Percentiles rank a stretch among this genome's conserved stretches.
These are phyloP conservation scores for Pleurotus citrinopileatus DNA, from an alignment of 768 basidiomycete genomes.

Conservation along the genomic window DNA sequence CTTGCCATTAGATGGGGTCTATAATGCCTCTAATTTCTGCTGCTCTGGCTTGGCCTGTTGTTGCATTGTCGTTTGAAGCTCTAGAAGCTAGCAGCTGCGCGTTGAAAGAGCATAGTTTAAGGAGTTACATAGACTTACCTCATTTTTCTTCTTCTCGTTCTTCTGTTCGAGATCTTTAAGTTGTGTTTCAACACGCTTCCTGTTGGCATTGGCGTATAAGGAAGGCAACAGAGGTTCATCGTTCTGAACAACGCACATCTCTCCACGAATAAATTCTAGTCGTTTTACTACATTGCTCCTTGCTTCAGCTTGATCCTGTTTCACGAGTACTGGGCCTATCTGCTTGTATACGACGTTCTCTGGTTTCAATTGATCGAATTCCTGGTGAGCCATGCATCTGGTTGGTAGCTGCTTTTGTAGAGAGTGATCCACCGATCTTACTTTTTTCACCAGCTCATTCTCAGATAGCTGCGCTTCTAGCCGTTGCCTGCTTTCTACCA, in stretches of 20 bases:
- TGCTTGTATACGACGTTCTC: conserved; percentile 87
- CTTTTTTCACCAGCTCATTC: conserved; percentile 92
- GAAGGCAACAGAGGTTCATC: background rate
- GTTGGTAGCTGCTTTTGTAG: no score
- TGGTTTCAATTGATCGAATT: conserved; percentile 71
- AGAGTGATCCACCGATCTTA: conserved; percentile 22
- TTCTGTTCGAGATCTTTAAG: conserved; percentile 76
- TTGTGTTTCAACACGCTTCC: conserved; percentile 77
- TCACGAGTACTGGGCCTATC: conserved; percentile 85
- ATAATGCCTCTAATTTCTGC: background rate
- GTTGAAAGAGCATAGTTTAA: conserved; percentile 13
- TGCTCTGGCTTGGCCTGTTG: conserved; percentile 31
- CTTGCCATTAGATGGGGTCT: no score
- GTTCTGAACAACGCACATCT: conserved; percentile 60
- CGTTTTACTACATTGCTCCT: conserved; percentile 87
- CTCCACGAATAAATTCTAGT: conserved; percentile 81
- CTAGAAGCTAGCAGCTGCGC: conserved; percentile 60
- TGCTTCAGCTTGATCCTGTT: conserved; percentile 87
- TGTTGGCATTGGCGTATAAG: conserved; percentile 17
- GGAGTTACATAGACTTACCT: conserved; percentile 47
- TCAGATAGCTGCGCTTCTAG: conserved; percentile 91
- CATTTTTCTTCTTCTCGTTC: conserved; percentile 77
- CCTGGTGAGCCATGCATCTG: conserved; percentile 50
- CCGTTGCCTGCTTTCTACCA: conserved; percentile 78
- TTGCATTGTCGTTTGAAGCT: conserved; percentile 60